phyloP scores from a whole-genome alignment of 2,329 filamentous ascomycete genomes.

The Fusarium metavorans region DNA sequence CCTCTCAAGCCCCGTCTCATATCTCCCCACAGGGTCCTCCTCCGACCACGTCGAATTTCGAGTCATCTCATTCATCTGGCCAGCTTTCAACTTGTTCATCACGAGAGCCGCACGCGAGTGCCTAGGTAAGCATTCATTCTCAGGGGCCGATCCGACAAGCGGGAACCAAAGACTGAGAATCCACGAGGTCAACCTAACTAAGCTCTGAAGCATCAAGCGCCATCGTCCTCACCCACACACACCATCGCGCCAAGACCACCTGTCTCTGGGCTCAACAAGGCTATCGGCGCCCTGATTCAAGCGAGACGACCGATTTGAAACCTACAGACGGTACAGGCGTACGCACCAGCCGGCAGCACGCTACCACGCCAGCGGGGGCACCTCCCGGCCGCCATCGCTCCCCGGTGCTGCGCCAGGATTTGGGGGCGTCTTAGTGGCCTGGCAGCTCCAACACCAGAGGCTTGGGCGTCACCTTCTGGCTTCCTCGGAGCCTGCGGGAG shows the following conservation, averaged over 20 bases:
- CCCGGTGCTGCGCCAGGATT: conserved; percentile 1
- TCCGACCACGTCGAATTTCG: not conserved
- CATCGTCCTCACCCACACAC: not conserved
- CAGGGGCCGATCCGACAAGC: not conserved
- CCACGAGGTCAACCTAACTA: conserved; percentile 3
- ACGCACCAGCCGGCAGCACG: not conserved
- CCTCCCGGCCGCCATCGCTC: conserved; percentile 10
- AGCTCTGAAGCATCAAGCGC: not conserved
- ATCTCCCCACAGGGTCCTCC: conserved; percentile 8
- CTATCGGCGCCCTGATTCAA: conserved; percentile 37
- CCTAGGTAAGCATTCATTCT: not conserved
- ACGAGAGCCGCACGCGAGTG: not conserved
- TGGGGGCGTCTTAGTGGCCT: conserved; percentile 1
- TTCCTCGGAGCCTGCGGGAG: conserved; percentile 25
- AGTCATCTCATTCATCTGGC: conserved; percentile 9
- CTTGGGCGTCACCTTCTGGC: not conserved
- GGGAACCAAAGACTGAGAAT: conserved; percentile 8
- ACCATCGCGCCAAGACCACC: not conserved
- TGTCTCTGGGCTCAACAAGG: conserved; percentile 5
- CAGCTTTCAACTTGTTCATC: conserved; percentile 2
- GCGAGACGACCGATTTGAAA: conserved; percentile 24
- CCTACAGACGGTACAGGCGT: not conserved
- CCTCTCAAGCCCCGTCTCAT: not conserved
- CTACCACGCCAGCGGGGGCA: not conserved
- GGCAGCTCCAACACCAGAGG: not conserved